Conservation (phyloP, 2,329 filamentous ascomycete genomes). For the Mycosphaerella arachidis region DNA sequence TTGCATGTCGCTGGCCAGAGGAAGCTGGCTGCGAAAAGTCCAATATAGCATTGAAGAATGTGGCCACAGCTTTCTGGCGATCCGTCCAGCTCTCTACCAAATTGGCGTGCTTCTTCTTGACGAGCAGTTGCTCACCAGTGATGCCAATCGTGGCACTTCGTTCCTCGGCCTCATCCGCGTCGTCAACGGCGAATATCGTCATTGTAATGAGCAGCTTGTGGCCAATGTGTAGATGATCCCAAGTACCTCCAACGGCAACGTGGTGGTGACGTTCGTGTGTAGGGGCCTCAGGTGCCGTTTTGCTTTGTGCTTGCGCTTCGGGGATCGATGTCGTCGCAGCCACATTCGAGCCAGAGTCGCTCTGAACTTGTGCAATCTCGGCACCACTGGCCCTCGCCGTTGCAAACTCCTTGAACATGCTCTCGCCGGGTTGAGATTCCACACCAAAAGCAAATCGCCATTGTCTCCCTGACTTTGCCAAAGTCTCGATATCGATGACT, state of each 20-base stretch:
- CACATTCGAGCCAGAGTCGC: slow-evolving; percentile 9
- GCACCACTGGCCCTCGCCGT: slow-evolving; percentile 28
- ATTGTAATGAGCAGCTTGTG: slow-evolving; percentile 97
- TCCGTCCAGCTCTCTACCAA: slow-evolving; percentile 75
- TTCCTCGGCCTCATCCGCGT: slow-evolving; percentile 29
- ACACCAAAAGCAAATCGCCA: slow-evolving; percentile 66
- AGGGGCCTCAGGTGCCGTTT: slow-evolving; percentile 4
- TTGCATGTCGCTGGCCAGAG: slow-evolving; percentile 32
- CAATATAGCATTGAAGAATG: slow-evolving; percentile 63
- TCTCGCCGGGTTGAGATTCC: slow-evolving; percentile 60
- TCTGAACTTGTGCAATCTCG: slow-evolving; percentile 34
- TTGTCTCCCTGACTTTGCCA: slow-evolving; percentile 47
- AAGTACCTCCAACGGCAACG: slow-evolving; percentile 86
- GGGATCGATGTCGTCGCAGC: not conserved
- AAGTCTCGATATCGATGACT: slow-evolving; percentile 45
- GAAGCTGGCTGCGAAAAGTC: slow-evolving; percentile 50
- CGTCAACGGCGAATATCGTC: slow-evolving; percentile 64
- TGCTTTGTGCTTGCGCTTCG: not conserved
- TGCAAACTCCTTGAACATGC: slow-evolving; percentile 49
- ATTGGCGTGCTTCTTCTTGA: slow-evolving; percentile 82
- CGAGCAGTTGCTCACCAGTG: slow-evolving; percentile 78
- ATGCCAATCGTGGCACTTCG: slow-evolving; percentile 75
- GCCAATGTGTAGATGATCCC: slow-evolving; percentile 90
- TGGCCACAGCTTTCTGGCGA: slow-evolving; percentile 63
- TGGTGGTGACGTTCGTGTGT: slow-evolving; percentile 46